Evolutionary conservation across 2,329 filamentous ascomycete genomes (phyloP), one percentile per base, ranked within the genome.

Genomic region (Helotiales sp.): DNA sequence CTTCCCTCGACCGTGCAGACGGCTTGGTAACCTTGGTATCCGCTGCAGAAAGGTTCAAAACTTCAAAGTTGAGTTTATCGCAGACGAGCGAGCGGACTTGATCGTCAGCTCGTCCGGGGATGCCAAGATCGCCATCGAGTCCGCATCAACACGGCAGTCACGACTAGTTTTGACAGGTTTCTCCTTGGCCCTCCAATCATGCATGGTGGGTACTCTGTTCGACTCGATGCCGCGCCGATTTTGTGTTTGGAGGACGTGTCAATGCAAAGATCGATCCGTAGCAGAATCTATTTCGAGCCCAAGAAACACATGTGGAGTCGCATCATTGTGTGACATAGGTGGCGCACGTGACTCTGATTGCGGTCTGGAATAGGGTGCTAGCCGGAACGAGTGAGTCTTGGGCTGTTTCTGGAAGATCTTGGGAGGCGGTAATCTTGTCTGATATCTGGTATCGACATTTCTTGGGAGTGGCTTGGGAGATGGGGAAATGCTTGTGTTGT

Each of bases 191-290:
- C 8, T 57, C 54, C 54, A 37, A 57, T 57, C 54, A 57, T 57
- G 30, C 32, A 26, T n/a, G 11, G 49, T 24, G n/a, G 24, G 49
- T 20, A 11, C 26, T 11, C 6, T 34, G 13, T n/a, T 20, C 30
- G 50, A 22, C 6, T 28, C 2, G 54, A 26, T 37, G 20, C 32
- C 30, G 54, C 30, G 52, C 37, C 28, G 54, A 57, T 34, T 57
- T 6, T 24, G 17, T 15, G 54, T 37, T 37, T 57, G 30, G 30
- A 57, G 32, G 54, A 40, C 32, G 30, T 40, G 54, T 57, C 54
- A 57, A 57, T 57, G 54, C 54, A 40, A 26, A 57, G 54, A 57
- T 57, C 54, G 30, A 20, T 22, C 54, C 40, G 54, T 57, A 57
- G 40, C 54, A 57, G 30, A 57, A 24, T 34, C 54, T 57, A 57